Percentiles rank a stretch among this genome's conserved stretches.
phyloP scores from a whole-genome alignment of 495 filamentous ascomycete species.

The Lophium mytilinum region DNA sequence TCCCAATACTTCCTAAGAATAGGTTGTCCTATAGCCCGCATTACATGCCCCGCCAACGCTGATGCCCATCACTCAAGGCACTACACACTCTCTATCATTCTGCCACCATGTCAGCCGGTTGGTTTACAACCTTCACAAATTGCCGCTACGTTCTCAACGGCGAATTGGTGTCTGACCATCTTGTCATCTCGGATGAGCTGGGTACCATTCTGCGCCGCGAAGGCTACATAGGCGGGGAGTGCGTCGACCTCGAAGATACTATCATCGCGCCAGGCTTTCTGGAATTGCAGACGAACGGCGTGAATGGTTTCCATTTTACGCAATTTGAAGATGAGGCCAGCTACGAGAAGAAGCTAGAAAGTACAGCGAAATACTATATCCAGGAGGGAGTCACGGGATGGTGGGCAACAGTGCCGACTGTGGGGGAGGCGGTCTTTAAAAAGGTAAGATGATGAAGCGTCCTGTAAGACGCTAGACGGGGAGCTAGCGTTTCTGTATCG shows the following conservation, averaged over 20 bases:
- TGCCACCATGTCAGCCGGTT: constrained; percentile 22
- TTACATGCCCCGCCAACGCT: not conserved
- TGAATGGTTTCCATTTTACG: constrained; percentile 38
- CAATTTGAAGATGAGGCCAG: constrained; percentile 30
- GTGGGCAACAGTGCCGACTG: constrained; percentile 36
- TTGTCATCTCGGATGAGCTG: constrained; percentile 32
- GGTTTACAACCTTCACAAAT: constrained; percentile 38
- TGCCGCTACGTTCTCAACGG: constrained; percentile 37
- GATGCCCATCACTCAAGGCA: not conserved
- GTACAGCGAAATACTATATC: constrained; percentile 29
- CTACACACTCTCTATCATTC: not conserved
- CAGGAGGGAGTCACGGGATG: constrained; percentile 37
- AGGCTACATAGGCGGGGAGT: constrained; percentile 34
- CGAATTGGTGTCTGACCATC: constrained; percentile 31
- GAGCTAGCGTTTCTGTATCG: no score
- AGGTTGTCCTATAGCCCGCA: not conserved
- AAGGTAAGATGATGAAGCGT: constrained; percentile 22
- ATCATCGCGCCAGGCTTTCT: constrained; percentile 37
- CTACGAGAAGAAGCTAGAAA: constrained; percentile 29
- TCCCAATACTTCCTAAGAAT: no score
- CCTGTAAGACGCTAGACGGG: no score
- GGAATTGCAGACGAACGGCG: constrained; percentile 37
- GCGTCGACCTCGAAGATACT: constrained; percentile 36
- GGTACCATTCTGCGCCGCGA: constrained; percentile 34
- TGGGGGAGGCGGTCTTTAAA: constrained; percentile 30